Evolutionary conservation across 192 early-diverging fungal species (phyloP).

Genomic region (Coemansia sp.): DNA sequence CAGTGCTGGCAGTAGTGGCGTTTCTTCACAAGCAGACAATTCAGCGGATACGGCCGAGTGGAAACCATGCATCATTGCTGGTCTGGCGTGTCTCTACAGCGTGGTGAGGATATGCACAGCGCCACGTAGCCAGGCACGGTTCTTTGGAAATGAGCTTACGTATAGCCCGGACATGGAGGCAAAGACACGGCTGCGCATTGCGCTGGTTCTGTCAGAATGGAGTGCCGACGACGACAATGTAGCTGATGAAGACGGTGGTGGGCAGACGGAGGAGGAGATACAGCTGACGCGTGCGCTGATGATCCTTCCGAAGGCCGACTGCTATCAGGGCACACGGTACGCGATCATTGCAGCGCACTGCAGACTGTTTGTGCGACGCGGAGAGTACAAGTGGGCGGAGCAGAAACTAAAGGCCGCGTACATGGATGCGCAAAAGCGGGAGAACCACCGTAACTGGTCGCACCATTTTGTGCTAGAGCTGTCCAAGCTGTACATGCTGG

Average conservation of each 20-base stretch:
- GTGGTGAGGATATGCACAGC: conserved; percentile 29
- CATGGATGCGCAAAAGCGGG: conserved; percentile 37
- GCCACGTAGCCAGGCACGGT: conserved; percentile 9
- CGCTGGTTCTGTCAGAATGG: conserved; percentile 39
- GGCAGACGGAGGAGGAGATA: conserved; percentile 28
- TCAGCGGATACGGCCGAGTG: not conserved
- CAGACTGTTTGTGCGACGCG: conserved; percentile 29
- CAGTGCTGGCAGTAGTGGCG: not conserved
- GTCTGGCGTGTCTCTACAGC: conserved; percentile 36
- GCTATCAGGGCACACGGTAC: conserved; percentile 19
- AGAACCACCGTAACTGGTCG: conserved; percentile 19
- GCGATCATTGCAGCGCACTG: conserved; percentile 34
- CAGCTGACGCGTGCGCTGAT: conserved; percentile 42
- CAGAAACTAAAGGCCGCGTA: conserved; percentile 34
- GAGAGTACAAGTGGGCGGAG: conserved; percentile 34
- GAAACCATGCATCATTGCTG: conserved; percentile 20
- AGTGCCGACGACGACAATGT: not conserved
- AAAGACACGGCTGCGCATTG: conserved; percentile 46
- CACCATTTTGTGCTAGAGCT: conserved; percentile 41
- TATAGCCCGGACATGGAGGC: conserved; percentile 40
- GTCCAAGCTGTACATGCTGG: conserved; percentile 9
- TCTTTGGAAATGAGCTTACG: conserved; percentile 7
- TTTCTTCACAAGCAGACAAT: not conserved
- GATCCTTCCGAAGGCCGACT: conserved; percentile 27
- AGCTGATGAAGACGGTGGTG: not conserved